Evolutionary conservation across 192 early-diverging fungal species (phyloP), one percentile per base, ranked within the genome.

Genomic region (Backusella tarrabulga): DNA sequence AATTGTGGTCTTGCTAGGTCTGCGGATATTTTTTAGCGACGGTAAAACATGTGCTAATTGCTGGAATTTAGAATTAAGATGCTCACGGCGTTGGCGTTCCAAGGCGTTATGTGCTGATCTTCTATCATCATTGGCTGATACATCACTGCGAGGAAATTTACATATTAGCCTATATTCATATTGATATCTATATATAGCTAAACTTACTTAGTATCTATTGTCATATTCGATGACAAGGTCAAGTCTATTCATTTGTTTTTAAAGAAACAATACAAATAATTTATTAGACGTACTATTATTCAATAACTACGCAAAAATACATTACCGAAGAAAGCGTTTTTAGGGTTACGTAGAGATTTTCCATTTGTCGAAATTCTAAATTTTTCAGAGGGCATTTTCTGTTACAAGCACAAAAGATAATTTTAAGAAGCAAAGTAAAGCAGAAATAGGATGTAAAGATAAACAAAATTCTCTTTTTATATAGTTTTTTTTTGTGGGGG

Each of bases 1-100:
- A 71, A 95, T 95, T 67, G 90, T 89, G 35, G 92, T 90, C 77
- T 95, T 95, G 69, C 90, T 91, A 29, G 94, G 94, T 71, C 94
- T 89, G 50, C 92, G 87, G 69, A 93, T 90, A 67, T 88, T 85
- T 71, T 84, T 84, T 29, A 94, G 87, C 19, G 91, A 84, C 38
- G 93, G 94, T 35, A 95, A 84, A 29, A 92, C 88, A 75, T 91
- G 88, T 17, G 94, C 94, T 66, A 95, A 79, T 26, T 94, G 91
- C 77, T 93, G 93, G 80, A 95, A 95, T 80, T 93, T 90, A 19
- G 84, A 85, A 79, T 95, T 95, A 56, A 95, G 87, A 17, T 84
- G 88, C 84, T 95, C 94, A 34, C 94, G 91, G 72, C 94, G 83
- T 71, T 92, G 92, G 12, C 94, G 85, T 78, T 95, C 94, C 60